Conservation (phyloP, 306 rosid genomes). For the Casuarina cunninghamiana region DNA sequence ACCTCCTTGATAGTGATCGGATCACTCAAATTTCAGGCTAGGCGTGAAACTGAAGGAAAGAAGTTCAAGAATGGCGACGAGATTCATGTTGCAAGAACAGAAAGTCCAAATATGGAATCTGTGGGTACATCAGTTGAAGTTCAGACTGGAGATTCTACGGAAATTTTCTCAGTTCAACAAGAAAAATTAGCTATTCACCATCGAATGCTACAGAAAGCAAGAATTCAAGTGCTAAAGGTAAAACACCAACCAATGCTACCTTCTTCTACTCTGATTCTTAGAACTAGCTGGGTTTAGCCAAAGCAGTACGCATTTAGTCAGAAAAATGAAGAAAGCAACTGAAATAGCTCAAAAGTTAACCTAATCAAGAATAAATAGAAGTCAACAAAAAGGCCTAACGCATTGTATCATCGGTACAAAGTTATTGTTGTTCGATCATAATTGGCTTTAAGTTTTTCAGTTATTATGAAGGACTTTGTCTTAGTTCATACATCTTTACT, state of each 20-base stretch:
- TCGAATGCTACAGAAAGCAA: constrained; percentile 46
- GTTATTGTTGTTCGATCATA: neutral
- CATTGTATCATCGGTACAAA: neutral
- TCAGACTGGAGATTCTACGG: constrained; percentile 65
- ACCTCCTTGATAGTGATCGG: constrained; percentile 7
- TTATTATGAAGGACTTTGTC: no score
- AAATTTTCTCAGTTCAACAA: constrained; percentile 53
- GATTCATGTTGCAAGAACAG: constrained; percentile 29
- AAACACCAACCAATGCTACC: constrained; percentile 8
- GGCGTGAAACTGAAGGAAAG: constrained; percentile 40
- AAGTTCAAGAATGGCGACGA: constrained; percentile 24
- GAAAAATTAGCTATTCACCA: constrained; percentile 44
- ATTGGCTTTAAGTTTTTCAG: neutral
- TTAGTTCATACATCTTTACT: neutral
- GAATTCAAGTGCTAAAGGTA: constrained; percentile 66
- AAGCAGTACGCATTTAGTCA: neutral
- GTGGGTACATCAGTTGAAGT: constrained; percentile 67
- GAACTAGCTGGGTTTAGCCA: constrained; percentile 4
- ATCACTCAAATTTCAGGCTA: constrained; percentile 52
- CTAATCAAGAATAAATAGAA: neutral
- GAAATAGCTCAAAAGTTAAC: neutral
- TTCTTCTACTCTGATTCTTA: constrained; percentile 14
- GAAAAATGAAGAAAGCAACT: neutral
- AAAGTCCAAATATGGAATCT: constrained; percentile 59
- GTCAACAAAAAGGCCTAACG: neutral